Conservation (phyloP, 2,329 filamentous ascomycete species). For the Macrophomina pseudophaseolina region DNA sequence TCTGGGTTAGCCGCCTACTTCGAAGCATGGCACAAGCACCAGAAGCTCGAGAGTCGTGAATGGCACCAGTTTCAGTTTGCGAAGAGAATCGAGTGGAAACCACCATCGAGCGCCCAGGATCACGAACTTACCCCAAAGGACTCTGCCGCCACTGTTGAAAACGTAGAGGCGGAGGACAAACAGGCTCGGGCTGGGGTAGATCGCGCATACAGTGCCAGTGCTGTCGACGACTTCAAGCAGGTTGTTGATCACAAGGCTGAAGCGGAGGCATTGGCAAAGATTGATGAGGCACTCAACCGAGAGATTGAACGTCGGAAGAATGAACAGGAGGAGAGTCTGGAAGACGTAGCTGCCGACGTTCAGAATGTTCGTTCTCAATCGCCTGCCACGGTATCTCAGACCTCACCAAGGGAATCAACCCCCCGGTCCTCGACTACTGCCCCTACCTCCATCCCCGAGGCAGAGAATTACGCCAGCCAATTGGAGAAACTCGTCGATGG, state of each 20-base stretch:
- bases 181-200: conserved; percentile 44
- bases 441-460: conserved; percentile 66
- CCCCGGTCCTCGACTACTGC: conserved; percentile 48
- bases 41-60: conserved; percentile 75
- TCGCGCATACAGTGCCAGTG: conserved; percentile 59
- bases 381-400: conserved; percentile 39
- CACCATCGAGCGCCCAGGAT: conserved; percentile 47
- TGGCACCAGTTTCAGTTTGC: conserved; percentile 93
- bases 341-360: conserved; percentile 38
- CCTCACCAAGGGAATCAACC: conserved; percentile 36
- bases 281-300: conserved; percentile 81
- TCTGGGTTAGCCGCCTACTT: conserved; percentile 85
- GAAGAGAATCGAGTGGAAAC: conserved; percentile 88
- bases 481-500: conserved; percentile 74
- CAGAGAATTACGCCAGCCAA: conserved; percentile 77
- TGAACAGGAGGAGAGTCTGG: conserved; percentile 47
- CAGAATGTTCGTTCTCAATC: conserved; percentile 40
- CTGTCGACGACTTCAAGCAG: conserved; percentile 66
- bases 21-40: conserved; percentile 82
- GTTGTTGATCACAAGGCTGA: conserved; percentile 54
- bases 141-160: conserved; percentile 31
- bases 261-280: conserved; percentile 72
- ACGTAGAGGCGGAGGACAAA: conserved; percentile 33
- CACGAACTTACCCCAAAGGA: conserved; percentile 45
- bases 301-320: conserved; percentile 71